phyloP scores from a whole-genome alignment of 2,329 filamentous ascomycete species.

The Ceratocystis lukuohia region DNA sequence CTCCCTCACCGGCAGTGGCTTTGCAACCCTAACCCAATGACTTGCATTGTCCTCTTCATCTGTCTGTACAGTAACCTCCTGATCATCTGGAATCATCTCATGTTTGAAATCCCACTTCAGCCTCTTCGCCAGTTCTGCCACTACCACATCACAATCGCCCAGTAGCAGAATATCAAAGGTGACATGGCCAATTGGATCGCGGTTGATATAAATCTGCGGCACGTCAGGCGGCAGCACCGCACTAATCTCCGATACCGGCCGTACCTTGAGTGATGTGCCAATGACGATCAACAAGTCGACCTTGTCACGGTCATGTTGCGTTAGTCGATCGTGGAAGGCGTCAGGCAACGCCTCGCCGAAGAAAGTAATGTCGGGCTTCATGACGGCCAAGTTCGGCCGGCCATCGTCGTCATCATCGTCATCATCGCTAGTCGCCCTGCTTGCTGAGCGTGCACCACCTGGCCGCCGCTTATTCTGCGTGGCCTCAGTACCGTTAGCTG shows the following conservation, averaged over 20 bases:
- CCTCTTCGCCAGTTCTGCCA: constrained; percentile 70
- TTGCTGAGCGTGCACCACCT: constrained; percentile 22
- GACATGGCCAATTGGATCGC: constrained; percentile 72
- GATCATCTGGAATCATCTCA: constrained; percentile 63
- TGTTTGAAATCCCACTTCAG: constrained; percentile 70
- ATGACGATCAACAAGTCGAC: constrained; percentile 92
- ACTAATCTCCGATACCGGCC: constrained; percentile 84
- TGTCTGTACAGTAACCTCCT: constrained; percentile 47
- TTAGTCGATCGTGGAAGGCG: constrained; percentile 66
- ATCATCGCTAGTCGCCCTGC: constrained; percentile 26
- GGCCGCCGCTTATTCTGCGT: constrained; percentile 22
- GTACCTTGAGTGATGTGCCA: constrained; percentile 89
- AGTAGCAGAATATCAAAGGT: constrained; percentile 93
- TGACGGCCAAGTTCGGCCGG: constrained; percentile 57
- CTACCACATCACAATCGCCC: constrained; percentile 87
- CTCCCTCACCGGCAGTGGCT: constrained; percentile 3
- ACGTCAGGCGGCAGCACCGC: constrained; percentile 64
- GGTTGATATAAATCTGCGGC: constrained; percentile 81
- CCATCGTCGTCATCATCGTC: constrained; percentile 30
- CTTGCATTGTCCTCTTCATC: constrained; percentile 27
- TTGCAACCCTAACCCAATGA: constrained; percentile 30
- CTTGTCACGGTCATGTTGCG: constrained; percentile 63
- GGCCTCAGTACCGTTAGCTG: constrained; percentile 25
- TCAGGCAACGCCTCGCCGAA: constrained; percentile 85
- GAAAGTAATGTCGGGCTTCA: constrained; percentile 98